Evolutionary conservation across 2,329 filamentous ascomycete genomes (phyloP), one percentile per base, ranked within the genome.

Genomic region (Cladophialophora chaetospira): DNA sequence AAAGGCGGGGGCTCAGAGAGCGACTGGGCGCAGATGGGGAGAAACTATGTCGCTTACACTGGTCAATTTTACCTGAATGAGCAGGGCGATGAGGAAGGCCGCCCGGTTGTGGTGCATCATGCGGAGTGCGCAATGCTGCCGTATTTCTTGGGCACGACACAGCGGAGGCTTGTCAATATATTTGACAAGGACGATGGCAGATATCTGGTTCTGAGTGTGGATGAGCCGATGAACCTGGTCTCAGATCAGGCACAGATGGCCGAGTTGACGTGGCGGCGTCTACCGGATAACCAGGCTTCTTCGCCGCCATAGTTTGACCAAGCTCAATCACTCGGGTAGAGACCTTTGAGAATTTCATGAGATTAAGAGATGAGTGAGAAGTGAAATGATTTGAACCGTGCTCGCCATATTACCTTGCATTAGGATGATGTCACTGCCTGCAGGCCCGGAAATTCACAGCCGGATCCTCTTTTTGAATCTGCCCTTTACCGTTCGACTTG

Each of bases 231-330:
- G 29, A 48, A 48, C 13, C n/a, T n/a, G 42, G 21, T 48, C 17
- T 26, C 19, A 3, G 45, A 29, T 4, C 26, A 48, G 45, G 45
- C 31, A 5, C 45, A 29, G 19, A 33, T 48, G 15, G 35, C 35
- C 29, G 23, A 29, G 45, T 26, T 48, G 15, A 48, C 26, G 33
- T 48, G 45, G 45, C 17, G 45, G 3, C 31, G 45, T 13, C 28
- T 48, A 17, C 45, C 45, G 23, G 29, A 33, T 19, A 48, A 48
- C 11, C 45, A 48, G 35, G 28, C 45, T 33, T 48, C 45, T 13
- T 33, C 45, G 11, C 45, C 45, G 9, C 45, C n/a, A n/a, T n/a
- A n/a, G n/a, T n/a, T n/a, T n/a, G n/a, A n/a, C n/a, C n/a, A n/a
- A n/a, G n/a, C n/a, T n/a, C n/a, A n/a, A n/a, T n/a, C n/a, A n/a